Evolutionary conservation across 345 rosid genomes (phyloP).

Genomic region (Melastoma malabathricum): DNA sequence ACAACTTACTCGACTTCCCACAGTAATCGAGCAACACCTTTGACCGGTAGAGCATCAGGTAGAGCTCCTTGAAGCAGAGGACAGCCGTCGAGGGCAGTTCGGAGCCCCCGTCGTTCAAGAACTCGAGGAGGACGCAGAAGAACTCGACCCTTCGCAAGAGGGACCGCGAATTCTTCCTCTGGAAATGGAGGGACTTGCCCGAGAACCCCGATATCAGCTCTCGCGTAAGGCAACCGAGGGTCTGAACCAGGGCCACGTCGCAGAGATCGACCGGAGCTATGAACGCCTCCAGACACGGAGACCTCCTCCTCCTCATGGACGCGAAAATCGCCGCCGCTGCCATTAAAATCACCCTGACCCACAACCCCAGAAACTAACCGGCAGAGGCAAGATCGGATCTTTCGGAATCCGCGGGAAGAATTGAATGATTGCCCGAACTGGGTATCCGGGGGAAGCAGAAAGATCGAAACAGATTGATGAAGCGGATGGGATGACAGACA

Average conservation of each 20-base stretch:
- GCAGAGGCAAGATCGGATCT: too few relatives aligned
- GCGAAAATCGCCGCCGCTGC: slow-evolving; percentile 80
- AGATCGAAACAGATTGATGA: too few relatives aligned
- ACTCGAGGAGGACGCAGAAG: slow-evolving; percentile 50
- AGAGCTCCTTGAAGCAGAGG: slow-evolving; percentile 74
- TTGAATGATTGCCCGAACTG: too few relatives aligned
- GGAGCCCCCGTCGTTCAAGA: slow-evolving; percentile 35
- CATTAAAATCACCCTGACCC: slow-evolving; percentile 18
- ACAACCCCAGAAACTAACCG: too few relatives aligned
- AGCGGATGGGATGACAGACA: too few relatives aligned
- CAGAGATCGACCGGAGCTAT: slow-evolving; percentile 74
- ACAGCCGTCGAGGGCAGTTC: slow-evolving; percentile 32
- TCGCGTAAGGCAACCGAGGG: slow-evolving; percentile 46
- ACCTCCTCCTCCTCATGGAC: slow-evolving; percentile 62
- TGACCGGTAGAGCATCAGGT: slow-evolving; percentile 66
- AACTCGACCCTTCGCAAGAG: slow-evolving; percentile 60
- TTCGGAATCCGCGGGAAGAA: too few relatives aligned
- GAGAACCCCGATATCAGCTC: slow-evolving; percentile 46
- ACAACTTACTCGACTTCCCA: slow-evolving; percentile 66
- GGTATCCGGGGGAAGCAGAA: too few relatives aligned
- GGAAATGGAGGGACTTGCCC: slow-evolving; percentile 33
- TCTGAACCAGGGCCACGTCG: slow-evolving; percentile 50
- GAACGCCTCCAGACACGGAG: slow-evolving; percentile 74
- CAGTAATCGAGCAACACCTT: slow-evolving; percentile 78
- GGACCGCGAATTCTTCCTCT: slow-evolving; percentile 65